Percentiles rank a stretch among this genome's conserved stretches.
Evolutionary conservation across 1,284 basidiomycete species (phyloP).

Genomic region (Leccinum holopus): DNA sequence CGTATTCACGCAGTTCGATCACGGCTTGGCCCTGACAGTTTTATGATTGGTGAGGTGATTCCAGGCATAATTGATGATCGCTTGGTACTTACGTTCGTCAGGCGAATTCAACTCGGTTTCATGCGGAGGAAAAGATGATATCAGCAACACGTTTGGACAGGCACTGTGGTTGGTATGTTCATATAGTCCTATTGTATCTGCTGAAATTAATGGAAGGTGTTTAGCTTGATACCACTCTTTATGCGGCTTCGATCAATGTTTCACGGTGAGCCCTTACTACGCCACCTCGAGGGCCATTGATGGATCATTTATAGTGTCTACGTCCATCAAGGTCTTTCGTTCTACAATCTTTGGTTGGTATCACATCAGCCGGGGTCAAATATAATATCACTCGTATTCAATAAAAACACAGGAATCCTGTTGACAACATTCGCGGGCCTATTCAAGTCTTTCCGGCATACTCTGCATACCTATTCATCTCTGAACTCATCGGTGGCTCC

Average conservation of each 20-base stretch:
- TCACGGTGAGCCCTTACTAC: conserved; percentile 38
- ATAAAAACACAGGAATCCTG: conserved; percentile 41
- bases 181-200: background rate
- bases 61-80: background rate
- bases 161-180: conserved; percentile 47
- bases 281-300: conserved; percentile 15
- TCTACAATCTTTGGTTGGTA: conserved; percentile 47
- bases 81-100: conserved; percentile 14
- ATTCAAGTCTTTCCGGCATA: conserved; percentile 52
- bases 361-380: background rate
- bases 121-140: conserved; percentile 46
- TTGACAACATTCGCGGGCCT: conserved; percentile 47
- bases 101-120: conserved; percentile 56
- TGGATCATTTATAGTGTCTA: conserved; percentile 37
- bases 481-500: conserved; percentile 46
- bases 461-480: conserved; percentile 47
- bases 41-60: conserved; percentile 41
- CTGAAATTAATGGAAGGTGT: background rate
- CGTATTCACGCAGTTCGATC: conserved; percentile 45
- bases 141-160: conserved; percentile 54
- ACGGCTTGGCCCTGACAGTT: conserved; percentile 45
- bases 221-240: conserved; percentile 46
- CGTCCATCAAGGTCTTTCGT: conserved; percentile 49
- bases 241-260: conserved; percentile 50
- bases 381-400: conserved; percentile 10